Evolutionary conservation across 2,329 filamentous ascomycete genomes (phyloP), one percentile per base, ranked within the genome.

Genomic region (Ustilaginoidea virens): DNA sequence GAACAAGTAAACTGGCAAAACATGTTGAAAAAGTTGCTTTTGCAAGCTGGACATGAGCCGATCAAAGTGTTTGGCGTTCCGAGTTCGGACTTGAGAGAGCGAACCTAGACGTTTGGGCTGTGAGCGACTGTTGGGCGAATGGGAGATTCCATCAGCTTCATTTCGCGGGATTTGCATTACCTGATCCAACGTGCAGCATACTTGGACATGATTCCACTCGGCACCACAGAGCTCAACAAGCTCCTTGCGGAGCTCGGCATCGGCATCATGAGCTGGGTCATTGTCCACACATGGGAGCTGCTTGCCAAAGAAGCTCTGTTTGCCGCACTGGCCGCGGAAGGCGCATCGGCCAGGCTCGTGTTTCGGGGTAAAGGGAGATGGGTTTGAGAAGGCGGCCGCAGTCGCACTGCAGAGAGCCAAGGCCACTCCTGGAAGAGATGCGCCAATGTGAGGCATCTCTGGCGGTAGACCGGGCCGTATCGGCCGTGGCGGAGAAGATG

Each of bases 1-100:
- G 90, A 98, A 60, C 92, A 98, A 3, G 86, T 96, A 48, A 98
- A 96, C 4, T 85, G 92, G 59, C 90, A 98, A 54, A 98, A 98
- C 25, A 92, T 65, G 58, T 98, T 92, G 63, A 82, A 96, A 62
- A 98, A 98, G 61, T 98, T 98, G 44, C 86, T 79, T 55, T 90
- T 92, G 68, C 90, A 98, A 18, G 92, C 90, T 2, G 90, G 90
- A 51, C 90, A 98, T 7, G 85, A 83, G 16, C 85, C 76, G 49
- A 98, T 85, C 47, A 98, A 79, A 34, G 78, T 74, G 42, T 86
- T 83, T 2, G 85, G 87, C 14, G 82, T 82, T 40, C 81, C 78
- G 33, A 98, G 67, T 46, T 93, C 92, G 36, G 71, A 77, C 43
- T 81, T 77, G 36, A 98, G 71, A 2, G 78, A 66, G 42, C 80